Evolutionary conservation across 2,329 filamentous ascomycete species (phyloP).

Genomic region (Tolypocladium tropicale): DNA sequence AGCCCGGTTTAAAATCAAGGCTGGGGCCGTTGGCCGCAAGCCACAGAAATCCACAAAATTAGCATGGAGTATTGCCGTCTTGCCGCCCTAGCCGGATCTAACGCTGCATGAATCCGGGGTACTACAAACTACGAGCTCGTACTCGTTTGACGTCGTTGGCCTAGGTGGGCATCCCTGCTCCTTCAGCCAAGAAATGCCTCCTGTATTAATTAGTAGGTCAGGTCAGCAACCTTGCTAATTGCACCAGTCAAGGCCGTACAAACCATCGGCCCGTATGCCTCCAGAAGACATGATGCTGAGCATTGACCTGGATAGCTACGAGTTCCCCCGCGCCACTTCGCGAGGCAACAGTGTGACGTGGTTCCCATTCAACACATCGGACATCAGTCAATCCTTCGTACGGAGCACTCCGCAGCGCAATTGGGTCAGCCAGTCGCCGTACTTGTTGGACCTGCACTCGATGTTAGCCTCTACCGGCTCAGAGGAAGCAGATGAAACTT

Average conservation of each 20-base stretch:
- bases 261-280: not conserved
- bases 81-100: not conserved
- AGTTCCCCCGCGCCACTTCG: not conserved
- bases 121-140: too few species aligned
- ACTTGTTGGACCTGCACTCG: conserved; percentile 8
- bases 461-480: conserved; percentile 13
- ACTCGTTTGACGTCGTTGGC: too few species aligned
- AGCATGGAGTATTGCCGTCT: not conserved
- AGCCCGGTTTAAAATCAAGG: not conserved
- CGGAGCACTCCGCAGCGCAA: not conserved
- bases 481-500: conserved; percentile 26
- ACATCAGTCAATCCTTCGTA: not conserved
- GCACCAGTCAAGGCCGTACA: not conserved
- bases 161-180: too few species aligned
- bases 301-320: not conserved
- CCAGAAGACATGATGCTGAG: too few species aligned
- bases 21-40: not conserved
- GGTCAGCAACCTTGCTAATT: not conserved
- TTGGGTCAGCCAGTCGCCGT: not conserved
- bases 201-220: too few species aligned
- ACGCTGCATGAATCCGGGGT: not conserved
- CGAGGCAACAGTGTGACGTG: not conserved
- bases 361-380: not conserved
- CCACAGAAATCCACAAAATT: not conserved
- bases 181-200: too few species aligned